Evolutionary conservation across 257 asterid genomes (phyloP).

Genomic region (Rehmannia glutinosa): DNA sequence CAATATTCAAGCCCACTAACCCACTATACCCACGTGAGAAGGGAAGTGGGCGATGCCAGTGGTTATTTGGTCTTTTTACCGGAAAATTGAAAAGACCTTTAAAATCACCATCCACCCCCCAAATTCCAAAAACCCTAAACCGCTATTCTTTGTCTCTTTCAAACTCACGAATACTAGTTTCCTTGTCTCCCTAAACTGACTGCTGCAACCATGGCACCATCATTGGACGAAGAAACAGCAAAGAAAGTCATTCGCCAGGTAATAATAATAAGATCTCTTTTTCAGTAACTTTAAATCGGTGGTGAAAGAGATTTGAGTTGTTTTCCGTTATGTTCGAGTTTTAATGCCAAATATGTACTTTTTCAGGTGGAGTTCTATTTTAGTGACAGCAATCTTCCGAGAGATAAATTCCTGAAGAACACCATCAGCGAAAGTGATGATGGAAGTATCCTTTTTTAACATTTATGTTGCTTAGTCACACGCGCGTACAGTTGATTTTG

Average conservation of each 20-base stretch:
- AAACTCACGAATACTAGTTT: not conserved
- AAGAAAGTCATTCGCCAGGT: conserved; percentile 96
- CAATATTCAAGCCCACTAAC: no score
- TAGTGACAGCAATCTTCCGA: conserved; percentile 96
- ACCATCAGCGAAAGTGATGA: conserved; percentile 73
- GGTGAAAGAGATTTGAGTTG: not conserved
- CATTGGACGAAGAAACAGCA: conserved; percentile 71
- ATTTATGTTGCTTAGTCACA: not conserved
- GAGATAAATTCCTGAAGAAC: conserved; percentile 63
- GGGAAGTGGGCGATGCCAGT: not conserved
- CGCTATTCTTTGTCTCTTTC: conserved; percentile 6
- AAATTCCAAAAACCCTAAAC: conserved; percentile 51
- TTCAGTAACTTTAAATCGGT: not conserved
- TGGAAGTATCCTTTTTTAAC: conserved; percentile 71
- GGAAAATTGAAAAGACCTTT: not conserved
- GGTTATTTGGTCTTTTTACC: conserved; percentile 17
- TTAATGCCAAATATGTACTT: no score
- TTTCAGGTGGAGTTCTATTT: conserved; percentile 93
- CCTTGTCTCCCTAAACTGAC: not conserved
- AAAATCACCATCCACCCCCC: not conserved
- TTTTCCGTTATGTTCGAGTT: no score
- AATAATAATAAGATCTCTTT: not conserved
- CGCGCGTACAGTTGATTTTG: not conserved
- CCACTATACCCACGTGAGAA: no score
- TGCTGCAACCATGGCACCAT: conserved; percentile 39